Conservation (phyloP, 306 rosid genomes). For the Cotoneaster glaucophyllus region DNA sequence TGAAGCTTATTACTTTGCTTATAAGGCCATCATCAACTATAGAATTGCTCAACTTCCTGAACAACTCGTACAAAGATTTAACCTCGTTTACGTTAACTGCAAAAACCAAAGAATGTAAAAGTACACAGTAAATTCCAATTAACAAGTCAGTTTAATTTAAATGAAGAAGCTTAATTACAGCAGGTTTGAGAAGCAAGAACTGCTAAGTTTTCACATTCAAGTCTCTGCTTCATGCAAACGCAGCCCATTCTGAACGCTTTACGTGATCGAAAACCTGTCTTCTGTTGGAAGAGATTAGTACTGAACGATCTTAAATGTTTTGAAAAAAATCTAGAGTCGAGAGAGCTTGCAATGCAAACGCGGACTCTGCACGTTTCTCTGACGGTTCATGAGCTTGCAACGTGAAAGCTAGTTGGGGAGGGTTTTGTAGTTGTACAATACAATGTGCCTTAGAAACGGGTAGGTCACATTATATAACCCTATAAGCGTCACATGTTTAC, state of each 20-base stretch:
- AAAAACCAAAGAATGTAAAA: background rate
- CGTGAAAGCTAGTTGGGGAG: background rate
- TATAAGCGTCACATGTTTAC: background rate
- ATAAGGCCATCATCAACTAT: conserved; percentile 45
- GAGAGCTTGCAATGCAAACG: background rate
- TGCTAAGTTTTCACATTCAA: conserved; percentile 25
- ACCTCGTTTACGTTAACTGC: conserved; percentile 38
- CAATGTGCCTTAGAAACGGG: background rate
- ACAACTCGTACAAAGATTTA: conserved; percentile 42
- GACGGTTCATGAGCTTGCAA: background rate
- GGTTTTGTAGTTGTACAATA: background rate
- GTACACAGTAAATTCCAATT: background rate
- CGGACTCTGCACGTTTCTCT: background rate
- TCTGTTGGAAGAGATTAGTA: background rate
- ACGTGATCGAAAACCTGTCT: background rate
- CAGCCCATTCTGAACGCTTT: conserved; percentile 11
- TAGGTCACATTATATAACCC: background rate
- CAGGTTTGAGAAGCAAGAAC: conserved; percentile 47
- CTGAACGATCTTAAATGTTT: background rate
- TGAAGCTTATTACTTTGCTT: conserved; percentile 38
- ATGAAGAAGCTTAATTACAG: conserved; percentile 25
- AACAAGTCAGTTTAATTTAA: background rate
- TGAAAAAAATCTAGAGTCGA: background rate
- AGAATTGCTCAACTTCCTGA: conserved; percentile 50
- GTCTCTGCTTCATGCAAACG: conserved; percentile 31